Base-by-base conservation (phyloP, 345 rosid species). In the Ceriops zippeliana region DNA sequence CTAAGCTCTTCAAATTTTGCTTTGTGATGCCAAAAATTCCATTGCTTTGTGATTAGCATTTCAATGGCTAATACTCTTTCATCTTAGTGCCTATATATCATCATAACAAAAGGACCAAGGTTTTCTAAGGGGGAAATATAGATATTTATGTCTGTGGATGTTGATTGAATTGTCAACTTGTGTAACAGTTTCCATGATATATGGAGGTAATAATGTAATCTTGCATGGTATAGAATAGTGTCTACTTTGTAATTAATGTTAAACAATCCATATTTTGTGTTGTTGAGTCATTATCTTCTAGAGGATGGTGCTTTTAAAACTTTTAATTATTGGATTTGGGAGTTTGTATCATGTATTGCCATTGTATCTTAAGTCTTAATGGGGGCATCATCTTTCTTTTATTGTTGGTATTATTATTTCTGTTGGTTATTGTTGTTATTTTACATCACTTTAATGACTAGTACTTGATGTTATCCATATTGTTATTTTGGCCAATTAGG, bases 81-180 rank as follows among this genome's bases (percentile, higher is more conserved):
- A 59, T 77, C 67, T 66, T 83, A 93, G 97, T 90, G 97, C 76
- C 82, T 90, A 54, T 70, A 69, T 70, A 82, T 89, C 75, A 88
- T 83, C 83, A 78, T 83, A 67, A 89, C 90, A 54, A 90, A 86
- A 73, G 79, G 87, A 68, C 84, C 90, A 35, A 83, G 81, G 76
- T 93, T 93, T 81, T 89, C 93, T 21, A 83, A 82, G 73, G 98
- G 98, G 19, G 98, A 93, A 85, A 86, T 93, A 82, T 97, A 93
- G 83, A 93, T 97, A 60, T 93, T 93, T 78, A 93, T 93, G 98
- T 93, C 98, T 6, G 81, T 93, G 72, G 98, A 90, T 86, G 92
- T 93, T 78, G 98, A 93, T 82, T 86, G 92, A 74, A 87, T 86
- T 61, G 90, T 87, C 68, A 93, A 93, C 67, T 79, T 93, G 78